phyloP scores from a whole-genome alignment of 768 basidiomycete species.

The Pleurotus citrinopileatus region DNA sequence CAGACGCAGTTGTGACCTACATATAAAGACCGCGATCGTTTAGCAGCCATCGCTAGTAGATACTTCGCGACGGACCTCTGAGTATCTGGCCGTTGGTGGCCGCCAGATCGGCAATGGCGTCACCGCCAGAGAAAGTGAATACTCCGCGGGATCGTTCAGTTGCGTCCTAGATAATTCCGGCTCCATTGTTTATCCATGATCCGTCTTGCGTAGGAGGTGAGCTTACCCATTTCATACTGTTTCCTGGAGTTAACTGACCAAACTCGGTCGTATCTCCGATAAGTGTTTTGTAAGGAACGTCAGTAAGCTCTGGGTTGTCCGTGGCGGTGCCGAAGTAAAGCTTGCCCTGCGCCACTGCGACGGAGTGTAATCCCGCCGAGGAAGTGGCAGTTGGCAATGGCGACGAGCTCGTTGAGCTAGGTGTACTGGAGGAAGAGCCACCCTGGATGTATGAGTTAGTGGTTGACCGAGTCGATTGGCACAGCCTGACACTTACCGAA shows the following conservation, averaged over 20 bases:
- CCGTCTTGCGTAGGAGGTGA: too few species aligned
- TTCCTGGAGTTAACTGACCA: constrained; percentile 42
- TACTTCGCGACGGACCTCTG: constrained; percentile 26
- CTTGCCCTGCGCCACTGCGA: constrained; percentile 38
- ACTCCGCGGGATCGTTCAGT: constrained; percentile 33
- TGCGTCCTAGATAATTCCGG: constrained; percentile 24
- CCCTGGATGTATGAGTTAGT: background rate
- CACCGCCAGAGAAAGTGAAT: constrained; percentile 30
- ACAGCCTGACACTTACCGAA: background rate
- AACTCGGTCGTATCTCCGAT: constrained; percentile 34
- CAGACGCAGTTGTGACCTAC: constrained; percentile 37
- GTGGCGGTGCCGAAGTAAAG: constrained; percentile 42
- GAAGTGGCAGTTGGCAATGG: background rate
- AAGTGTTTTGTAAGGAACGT: constrained; percentile 33
- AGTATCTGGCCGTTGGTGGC: constrained; percentile 32
- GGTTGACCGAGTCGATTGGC: background rate
- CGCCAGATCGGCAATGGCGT: constrained; percentile 33
- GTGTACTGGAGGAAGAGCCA: background rate
- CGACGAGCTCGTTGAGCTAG: background rate
- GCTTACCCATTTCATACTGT: constrained; percentile 43
- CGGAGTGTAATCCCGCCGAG: constrained; percentile 25
- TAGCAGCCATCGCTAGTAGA: background rate
- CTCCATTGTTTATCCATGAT: background rate
- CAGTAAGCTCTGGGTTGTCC: constrained; percentile 41
- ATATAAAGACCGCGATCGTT: background rate